Evolutionary conservation across 768 basidiomycete species (phyloP), one percentile per base, ranked within the genome.

Genomic region (Boletus coccyginus): DNA sequence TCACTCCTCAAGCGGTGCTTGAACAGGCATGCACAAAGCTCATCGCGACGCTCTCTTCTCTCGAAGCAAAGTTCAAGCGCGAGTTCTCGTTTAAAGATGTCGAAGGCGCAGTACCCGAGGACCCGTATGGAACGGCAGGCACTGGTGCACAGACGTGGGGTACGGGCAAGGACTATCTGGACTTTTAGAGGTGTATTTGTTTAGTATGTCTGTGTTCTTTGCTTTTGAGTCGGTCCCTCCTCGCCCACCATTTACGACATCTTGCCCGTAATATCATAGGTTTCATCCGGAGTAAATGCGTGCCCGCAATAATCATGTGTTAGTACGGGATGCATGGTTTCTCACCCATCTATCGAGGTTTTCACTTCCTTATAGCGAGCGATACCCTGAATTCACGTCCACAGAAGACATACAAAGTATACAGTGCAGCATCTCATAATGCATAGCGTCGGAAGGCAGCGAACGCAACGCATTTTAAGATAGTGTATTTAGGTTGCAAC

Each of bases 1-100:
- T 86, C 45, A 90, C 94, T 17, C 94, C 96, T 1, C 82, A 92
- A 61, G 83, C 81, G 21, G 85, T 88, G 19, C 82, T 98, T 27
- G 90, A 95, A 66, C 80, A 87, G 55, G 93, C 94, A 0, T 92
- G 91, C 69, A 85, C 80, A 42, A 84, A 86, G 62, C 82, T 98
- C 55, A 92, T 98, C 53, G 82, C 78, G 0, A 85, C 83, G 8
- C 75, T 91, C 59, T 78, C 81, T 10, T 77, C 81, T 5, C 78
- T 92, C 8, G 88, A 90, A 70, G 77, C 78, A 45, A 89, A 90
- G 66, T 92, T 92, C 74, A 88, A 86, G 70, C 81, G 88, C 47
- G 90, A 92, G 73, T 92, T 92, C 70, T 84, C 85, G 39, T 87
- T 85, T 72, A 88, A 87, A 66, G 88, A 89, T 56, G 82, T 81